Base-by-base conservation (phyloP, 2,329 filamentous ascomycete genomes). In the Sporothrix pseudoabietina region DNA sequence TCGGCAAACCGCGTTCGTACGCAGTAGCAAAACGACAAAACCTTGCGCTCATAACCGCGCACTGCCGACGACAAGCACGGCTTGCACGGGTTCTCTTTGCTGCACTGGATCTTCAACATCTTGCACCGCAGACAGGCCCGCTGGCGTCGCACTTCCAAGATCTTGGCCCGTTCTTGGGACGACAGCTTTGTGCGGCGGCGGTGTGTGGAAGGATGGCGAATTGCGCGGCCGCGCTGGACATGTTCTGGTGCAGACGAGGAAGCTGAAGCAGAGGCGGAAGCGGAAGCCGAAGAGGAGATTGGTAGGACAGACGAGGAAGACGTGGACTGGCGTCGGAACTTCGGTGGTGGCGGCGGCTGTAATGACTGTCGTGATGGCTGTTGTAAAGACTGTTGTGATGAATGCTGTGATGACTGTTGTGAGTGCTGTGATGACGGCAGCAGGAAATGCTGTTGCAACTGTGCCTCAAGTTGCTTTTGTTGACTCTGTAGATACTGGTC, bases 51-150 rank as follows among this genome's bases (percentile, higher is more conserved):
- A 26, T 72, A 76, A 0, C 78, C 78, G 26, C 73, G 75, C 49
- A 78, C 76, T 16, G 78, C 78, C 22, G 78, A 80, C 14, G 76
- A 76, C 19, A 78, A 71, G 69, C 78, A 79, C 19, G 78, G 76
- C 69, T 77, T 76, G 72, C 77, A 79, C 1, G 77, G 77, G 72
- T 77, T 78, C 4, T 78, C 76, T 41, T 75, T 76, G 54, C 78
- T 79, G 74, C 78, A 79, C 78, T 79, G 77, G 41, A 79, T 78
- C 71, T 79, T 78, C 22, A 80, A 75, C 73, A 80, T 78, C 73
- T 77, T 76, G 72, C 78, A 79, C 63, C 77, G 71, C 71, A 79
- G 73, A 74, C 77, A 80, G 12, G 79, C 78, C 4, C 79, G 76
- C 57, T 78, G 78, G 8, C 78, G 76, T 44, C 77, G 76, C 9